Base-by-base conservation (phyloP, 106 monocot genomes). In the Allium sativum region DNA sequence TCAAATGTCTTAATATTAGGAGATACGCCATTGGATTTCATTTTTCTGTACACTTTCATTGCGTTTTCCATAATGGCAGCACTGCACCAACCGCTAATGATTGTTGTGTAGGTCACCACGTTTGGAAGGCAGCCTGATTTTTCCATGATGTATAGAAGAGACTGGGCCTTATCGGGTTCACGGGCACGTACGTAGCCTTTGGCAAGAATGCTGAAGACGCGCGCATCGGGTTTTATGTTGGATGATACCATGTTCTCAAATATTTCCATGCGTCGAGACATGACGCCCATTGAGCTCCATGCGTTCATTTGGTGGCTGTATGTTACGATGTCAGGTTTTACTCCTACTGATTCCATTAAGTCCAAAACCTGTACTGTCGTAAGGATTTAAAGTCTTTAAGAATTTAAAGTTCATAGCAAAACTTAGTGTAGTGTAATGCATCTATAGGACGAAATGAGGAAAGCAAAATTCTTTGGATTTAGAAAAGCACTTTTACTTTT, bases 41-140 rank as follows among this genome's bases (percentile, higher is more conserved):
- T 95, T 46, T 74, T 86, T 0, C 52, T 20, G 44, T 79, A 90
- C 21, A 86, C 70, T 52, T 55, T 72, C 85, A 83, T 75, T 6
- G 93, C 89, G 60, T 74, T 86, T 7, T 84, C 90, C 94, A 95
- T 90, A 62, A 75, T 77, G 44, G 74, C 66, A 5, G 86, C 86
- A 60, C 81, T 90, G 59, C 90, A 95, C 83, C 86, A 95, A 12
- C 94, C 94, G 52, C 90, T 90, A 68, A 95, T 90, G 18, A 90
- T 77, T 13, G 90, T 95, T 17, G 90, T 90, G 68, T 84, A 95
- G 52, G 90, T 95, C 12, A 95, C 79, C 4, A 95, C 86, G 59
- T 83, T 95, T 13, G 90, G 81, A 40, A 59, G 71, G 21, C 86
- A 50, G 11, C 80, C 68, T 8, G 62, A 48, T 63, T 81, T 67